Conservation (phyloP, 495 filamentous ascomycete genomes). For the Xylaria grammica region DNA sequence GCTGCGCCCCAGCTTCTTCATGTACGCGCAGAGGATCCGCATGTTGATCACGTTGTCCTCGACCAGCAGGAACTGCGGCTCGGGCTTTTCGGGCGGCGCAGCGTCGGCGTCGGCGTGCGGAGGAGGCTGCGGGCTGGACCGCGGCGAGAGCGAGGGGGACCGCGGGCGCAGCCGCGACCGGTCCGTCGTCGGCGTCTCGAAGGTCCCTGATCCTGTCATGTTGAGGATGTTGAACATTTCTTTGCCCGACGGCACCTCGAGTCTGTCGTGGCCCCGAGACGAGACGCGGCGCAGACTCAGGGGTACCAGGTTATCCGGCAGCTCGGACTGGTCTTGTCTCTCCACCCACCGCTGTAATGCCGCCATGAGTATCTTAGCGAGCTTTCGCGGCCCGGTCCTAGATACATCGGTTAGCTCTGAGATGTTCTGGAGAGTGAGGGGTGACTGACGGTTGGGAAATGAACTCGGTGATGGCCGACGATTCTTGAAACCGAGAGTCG, state of each 20-base stretch:
- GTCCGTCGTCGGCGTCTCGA: background rate
- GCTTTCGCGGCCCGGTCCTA: conserved; percentile 64
- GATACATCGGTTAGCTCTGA: background rate
- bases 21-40: conserved; percentile 55
- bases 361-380: conserved; percentile 58
- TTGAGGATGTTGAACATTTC: background rate
- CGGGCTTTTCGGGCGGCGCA: background rate
- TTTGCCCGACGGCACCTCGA: background rate
- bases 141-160: conserved; percentile 11
- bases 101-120: background rate
- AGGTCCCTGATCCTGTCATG: background rate
- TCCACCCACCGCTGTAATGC: conserved; percentile 37
- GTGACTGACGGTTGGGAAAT: conserved; percentile 40
- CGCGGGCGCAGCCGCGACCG: background rate
- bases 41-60: conserved; percentile 54
- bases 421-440: background rate
- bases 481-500: conserved; percentile 24
- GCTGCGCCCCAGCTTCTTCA: conserved; percentile 57
- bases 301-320: background rate
- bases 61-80: conserved; percentile 41
- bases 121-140: background rate
- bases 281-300: background rate
- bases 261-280: background rate
- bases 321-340: conserved; percentile 12
- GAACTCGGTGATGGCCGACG: conserved; percentile 32